phyloP scores from a whole-genome alignment of 2,329 filamentous ascomycete genomes.

The Thermothelomyces thermophilus region DNA sequence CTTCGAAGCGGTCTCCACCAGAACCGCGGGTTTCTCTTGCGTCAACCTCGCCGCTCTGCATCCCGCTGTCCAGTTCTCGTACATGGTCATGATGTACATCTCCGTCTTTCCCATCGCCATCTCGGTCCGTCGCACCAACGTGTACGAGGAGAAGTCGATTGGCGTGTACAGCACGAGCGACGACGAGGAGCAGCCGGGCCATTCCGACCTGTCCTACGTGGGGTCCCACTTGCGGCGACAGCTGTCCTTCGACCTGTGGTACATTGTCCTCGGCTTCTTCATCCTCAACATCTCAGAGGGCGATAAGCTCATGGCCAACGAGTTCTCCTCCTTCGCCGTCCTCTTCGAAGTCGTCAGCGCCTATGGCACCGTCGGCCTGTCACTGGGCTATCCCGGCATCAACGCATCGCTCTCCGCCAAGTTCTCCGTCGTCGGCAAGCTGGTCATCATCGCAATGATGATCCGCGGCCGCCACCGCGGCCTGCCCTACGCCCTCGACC shows the following conservation, averaged over 20 bases:
- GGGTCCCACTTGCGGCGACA: conserved; percentile 87
- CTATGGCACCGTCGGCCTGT: conserved; percentile 90
- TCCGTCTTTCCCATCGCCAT: conserved; percentile 96
- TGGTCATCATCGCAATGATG: conserved; percentile 63
- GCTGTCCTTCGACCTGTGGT: conserved; percentile 96
- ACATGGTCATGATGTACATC: conserved; percentile 99
- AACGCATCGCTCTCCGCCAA: conserved; percentile 79
- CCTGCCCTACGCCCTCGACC: conserved; percentile 59
- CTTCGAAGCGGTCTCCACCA: conserved; percentile 83
- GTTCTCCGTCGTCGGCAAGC: conserved; percentile 67
- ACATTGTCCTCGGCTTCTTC: conserved; percentile 88
- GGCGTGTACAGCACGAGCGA: conserved; percentile 60
- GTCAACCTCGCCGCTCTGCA: conserved; percentile 73
- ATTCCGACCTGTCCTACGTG: conserved; percentile 70
- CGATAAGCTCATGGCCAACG: conserved; percentile 49
- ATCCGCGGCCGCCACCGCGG: conserved; percentile 64
- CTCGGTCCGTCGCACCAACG: conserved; percentile 86
- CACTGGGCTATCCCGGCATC: conserved; percentile 68
- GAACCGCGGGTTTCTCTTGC: conserved; percentile 84
- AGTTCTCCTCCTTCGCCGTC: conserved; percentile 62
- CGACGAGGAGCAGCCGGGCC: conserved; percentile 42
- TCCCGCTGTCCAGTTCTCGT: conserved; percentile 86
- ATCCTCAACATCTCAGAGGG: conserved; percentile 88
- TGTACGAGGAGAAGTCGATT: conserved; percentile 86
- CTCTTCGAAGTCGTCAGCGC: conserved; percentile 86